These are phyloP conservation scores for Eragrostis tef DNA, from an alignment of 202 grass and related monocot species.

Conservation along the genomic window DNA sequence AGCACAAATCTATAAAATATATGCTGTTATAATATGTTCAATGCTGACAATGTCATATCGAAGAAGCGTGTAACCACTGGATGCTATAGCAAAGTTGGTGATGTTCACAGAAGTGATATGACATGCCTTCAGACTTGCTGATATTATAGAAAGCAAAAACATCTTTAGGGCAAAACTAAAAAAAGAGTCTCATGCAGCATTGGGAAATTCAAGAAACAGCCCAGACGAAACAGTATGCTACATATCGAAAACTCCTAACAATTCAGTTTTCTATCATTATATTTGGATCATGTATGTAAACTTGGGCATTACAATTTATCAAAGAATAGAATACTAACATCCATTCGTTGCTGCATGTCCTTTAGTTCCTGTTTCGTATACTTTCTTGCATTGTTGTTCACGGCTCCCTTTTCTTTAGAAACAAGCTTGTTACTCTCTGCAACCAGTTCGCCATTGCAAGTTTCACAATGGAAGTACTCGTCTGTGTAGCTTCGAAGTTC, in stretches of 20 bases:
- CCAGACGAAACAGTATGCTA: background rate
- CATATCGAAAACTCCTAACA: background rate
- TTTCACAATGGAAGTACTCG: constrained; percentile 94
- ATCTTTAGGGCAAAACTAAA: background rate
- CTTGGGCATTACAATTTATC: background rate
- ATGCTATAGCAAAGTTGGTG: constrained; percentile 9
- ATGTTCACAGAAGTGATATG: background rate
- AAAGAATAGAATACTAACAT: constrained; percentile 55
- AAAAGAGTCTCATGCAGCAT: constrained; percentile 8
- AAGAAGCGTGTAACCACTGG: background rate
- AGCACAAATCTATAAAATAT: background rate
- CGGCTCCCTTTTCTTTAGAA: constrained; percentile 91
- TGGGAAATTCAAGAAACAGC: constrained; percentile 2
- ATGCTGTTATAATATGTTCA: background rate
- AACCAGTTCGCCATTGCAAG: constrained; percentile 89
- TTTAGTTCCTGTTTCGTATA: constrained; percentile 79
- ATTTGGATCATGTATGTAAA: background rate
- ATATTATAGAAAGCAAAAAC: constrained; percentile 24
- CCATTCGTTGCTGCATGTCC: constrained; percentile 83
- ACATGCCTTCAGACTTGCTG: background rate
- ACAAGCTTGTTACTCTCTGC: constrained; percentile 96
- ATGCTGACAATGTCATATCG: background rate
- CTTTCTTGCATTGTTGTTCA: constrained; percentile 76
- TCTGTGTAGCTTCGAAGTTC: constrained; percentile 78
- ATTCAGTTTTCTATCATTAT: constrained; percentile 10